Base-by-base conservation (phyloP, 345 rosid species). In the Populus davidiana region DNA sequence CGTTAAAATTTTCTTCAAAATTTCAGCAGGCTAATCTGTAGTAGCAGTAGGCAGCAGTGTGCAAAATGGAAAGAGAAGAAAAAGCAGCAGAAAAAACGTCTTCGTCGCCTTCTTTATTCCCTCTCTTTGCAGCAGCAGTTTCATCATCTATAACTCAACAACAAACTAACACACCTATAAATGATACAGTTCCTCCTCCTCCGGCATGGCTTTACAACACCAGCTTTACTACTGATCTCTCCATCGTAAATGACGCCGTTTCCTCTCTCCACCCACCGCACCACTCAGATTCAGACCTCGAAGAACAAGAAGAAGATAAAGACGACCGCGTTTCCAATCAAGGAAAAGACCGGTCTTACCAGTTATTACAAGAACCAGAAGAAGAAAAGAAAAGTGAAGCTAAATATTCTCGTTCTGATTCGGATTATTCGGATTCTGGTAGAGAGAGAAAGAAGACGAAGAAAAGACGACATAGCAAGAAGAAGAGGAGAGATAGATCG, bases 201-300 rank as follows among this genome's bases (percentile, higher is more conserved):
- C 27, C 74, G 38, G 64, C 83, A 79, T 96, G 99, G 99, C 95
- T 96, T 73, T 83, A 81, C 83, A 93, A 92, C 90, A 72, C 90
- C 75, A 96, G 98, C 89, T 96, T 96, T 91, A 84, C 91, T 59
- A 75, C 85, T 80, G 92, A 92, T 83, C 84, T 88, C 74, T 82
- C 97, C 73, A 79, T 84, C 78, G 81, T 91, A 73, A 79, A 89
- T 86, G 87, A 84, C 64, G 81, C 88, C 54, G 85, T 86, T 74
- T 75, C 89, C 68, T 79, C 88, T 44, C 61, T 83, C 49, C 85
- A 78, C 23, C 38, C 41, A 39, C 72, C 20, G 41, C 36, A 67
- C 50, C 75, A 33, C 10, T 18, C 47, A 61, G 83, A 81, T 50
- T 80, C 78, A 6, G 83, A 85, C 7, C 89, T 79, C 23, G 83